Percentiles rank a stretch among this genome's conserved stretches.
Conservation (phyloP, 495 filamentous ascomycete genomes). For the Aspergillus hancockii region DNA sequence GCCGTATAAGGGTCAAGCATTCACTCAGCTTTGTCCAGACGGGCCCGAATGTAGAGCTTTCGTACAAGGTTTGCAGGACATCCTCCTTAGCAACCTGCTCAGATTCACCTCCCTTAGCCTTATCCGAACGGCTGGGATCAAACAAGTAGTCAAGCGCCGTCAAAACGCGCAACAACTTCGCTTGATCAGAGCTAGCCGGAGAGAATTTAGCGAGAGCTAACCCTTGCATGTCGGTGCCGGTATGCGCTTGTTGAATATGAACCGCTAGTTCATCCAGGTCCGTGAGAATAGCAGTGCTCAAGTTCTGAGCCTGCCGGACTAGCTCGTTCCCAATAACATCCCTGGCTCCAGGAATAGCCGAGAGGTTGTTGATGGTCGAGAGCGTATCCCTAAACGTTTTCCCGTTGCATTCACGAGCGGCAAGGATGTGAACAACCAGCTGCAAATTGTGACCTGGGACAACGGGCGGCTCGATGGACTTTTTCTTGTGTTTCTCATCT, state of each 20-base stretch:
- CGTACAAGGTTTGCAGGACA: slow-evolving; percentile 82
- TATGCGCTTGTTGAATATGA: slow-evolving; percentile 82
- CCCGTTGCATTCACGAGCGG: slow-evolving; percentile 91
- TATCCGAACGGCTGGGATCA: slow-evolving; percentile 64
- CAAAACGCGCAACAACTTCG: slow-evolving; percentile 89
- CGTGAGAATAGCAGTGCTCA: slow-evolving; percentile 79
- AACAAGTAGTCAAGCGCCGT: slow-evolving; percentile 96
- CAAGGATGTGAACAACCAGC: slow-evolving; percentile 92
- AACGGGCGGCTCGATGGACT: slow-evolving; percentile 74
- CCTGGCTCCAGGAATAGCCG: slow-evolving; percentile 86
- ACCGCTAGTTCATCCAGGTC: slow-evolving; percentile 86
- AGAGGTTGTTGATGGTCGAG: slow-evolving; percentile 96
- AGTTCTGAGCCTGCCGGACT: slow-evolving; percentile 75
- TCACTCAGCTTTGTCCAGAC: slow-evolving; percentile 95
- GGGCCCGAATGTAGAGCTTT: slow-evolving; percentile 82
- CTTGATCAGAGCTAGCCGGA: slow-evolving; percentile 90
- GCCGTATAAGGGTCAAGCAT: slow-evolving; percentile 82
- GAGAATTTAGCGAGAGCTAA: slow-evolving; percentile 94
- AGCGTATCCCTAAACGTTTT: slow-evolving; percentile 97
- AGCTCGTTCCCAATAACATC: slow-evolving; percentile 89
- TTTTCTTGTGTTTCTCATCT: slow-evolving; percentile 69
- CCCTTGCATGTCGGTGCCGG: slow-evolving; percentile 91
- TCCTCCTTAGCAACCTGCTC: slow-evolving; percentile 66
- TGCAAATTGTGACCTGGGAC: slow-evolving; percentile 89
- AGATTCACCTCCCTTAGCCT: slow-evolving; percentile 53